Evolutionary conservation across 768 basidiomycete species (phyloP), one percentile per base, ranked within the genome.

Genomic region (Dioszegia hungarica): DNA sequence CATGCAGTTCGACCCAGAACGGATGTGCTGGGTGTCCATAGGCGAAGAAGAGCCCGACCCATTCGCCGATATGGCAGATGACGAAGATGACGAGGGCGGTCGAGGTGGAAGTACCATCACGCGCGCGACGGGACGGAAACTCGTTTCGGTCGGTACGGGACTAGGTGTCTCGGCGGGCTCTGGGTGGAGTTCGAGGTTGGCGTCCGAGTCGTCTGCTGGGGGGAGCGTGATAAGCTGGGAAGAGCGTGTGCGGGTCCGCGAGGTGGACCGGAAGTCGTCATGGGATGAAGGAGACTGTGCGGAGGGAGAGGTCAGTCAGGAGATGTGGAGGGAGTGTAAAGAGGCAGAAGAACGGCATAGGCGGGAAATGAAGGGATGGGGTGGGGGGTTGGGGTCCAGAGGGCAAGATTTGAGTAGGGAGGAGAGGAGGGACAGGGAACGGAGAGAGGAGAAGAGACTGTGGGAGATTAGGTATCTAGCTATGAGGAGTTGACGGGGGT

Each of bases 1-100:
- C 80, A 99, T 99, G 94, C 84, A 90, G 34, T 98, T 99, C 70
- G 93, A 99, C 78, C 93, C 95, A 1, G 70, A 83, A 39, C 85
- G 85, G 24, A 97, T 97, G 92, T 89, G 90, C 71, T 97, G 91
- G 91, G 83, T 98, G 11, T 62, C 57, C 37, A 81, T 86, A 5
- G 86, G 87, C 20, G 91, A 91, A 56, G 90, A 93, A 37, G 92
- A 97, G 72, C 89, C 89, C 6, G 92, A 97, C 72, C 88, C 92
- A n/a, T 94, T 95, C 74, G 90, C 89, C 43, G 87, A 89, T 63
- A 82, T 92, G 27, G 89, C 87, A 2, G 92, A 94, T 62, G 93
- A 94, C 65, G 91, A 93, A 72, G 80, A 79, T 51, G 80, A 76
- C 20, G 80, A 80, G 27, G 86, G 85, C 62, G 87, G 85, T 24